phyloP scores from a whole-genome alignment of 2,329 filamentous ascomycete genomes.

The Cryphonectria carpinicola region DNA sequence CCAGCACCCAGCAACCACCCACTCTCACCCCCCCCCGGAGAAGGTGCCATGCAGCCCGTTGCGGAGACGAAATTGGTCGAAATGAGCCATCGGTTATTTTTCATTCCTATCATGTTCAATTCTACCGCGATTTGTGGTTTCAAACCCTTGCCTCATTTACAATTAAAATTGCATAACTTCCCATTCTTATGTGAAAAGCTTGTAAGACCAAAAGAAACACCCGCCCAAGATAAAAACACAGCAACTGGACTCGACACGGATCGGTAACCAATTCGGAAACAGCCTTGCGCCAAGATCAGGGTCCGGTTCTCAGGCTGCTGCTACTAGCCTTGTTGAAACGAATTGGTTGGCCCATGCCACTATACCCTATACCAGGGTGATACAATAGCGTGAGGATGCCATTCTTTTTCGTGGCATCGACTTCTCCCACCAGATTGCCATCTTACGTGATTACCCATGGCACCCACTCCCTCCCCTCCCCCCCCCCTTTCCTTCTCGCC shows the following conservation, averaged over 20 bases:
- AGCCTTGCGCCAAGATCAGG: neutral
- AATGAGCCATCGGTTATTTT: slow-evolving; percentile 9
- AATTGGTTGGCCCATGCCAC: neutral
- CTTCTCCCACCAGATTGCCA: slow-evolving; percentile 9
- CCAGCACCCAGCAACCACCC: neutral
- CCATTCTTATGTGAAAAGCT: neutral
- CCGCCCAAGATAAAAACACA: neutral
- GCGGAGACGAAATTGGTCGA: neutral
- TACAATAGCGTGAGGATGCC: neutral
- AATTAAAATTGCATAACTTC: slow-evolving; percentile 1
- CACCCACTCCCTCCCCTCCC: neutral
- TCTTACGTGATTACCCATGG: neutral
- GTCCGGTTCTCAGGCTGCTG: neutral
- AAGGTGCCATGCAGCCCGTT: neutral
- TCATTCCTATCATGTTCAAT: neutral
- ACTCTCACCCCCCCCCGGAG: neutral
- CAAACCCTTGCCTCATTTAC: slow-evolving; percentile 12
- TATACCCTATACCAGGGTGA: neutral
- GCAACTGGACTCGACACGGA: neutral
- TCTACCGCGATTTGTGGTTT: slow-evolving; percentile 8
- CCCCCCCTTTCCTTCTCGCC: neutral
- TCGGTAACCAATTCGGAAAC: neutral
- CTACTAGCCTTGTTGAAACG: neutral
- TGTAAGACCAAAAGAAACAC: neutral
- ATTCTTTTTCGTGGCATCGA: neutral